Conservation (phyloP, 2,329 filamentous ascomycete species). For the Cytospora mali region DNA sequence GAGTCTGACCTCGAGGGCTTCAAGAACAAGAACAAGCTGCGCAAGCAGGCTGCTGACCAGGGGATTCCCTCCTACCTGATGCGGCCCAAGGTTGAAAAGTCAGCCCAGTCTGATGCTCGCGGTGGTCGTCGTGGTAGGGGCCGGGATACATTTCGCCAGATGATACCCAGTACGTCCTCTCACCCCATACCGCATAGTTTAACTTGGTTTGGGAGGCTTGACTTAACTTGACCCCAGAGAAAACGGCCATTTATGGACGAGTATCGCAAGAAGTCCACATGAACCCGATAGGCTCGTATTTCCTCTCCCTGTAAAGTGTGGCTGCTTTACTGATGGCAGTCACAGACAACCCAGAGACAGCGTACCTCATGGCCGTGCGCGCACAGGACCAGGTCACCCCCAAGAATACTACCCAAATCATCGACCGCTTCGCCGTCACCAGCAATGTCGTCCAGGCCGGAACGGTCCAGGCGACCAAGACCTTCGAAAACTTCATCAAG, state of each 20-base stretch:
- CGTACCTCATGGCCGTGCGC: slow-evolving; percentile 43
- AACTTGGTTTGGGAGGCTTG: slow-evolving; percentile 24
- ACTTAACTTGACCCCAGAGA: slow-evolving; percentile 22
- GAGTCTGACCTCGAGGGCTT: slow-evolving; percentile 90
- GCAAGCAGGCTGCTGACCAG: slow-evolving; percentile 58
- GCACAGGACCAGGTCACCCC: slow-evolving; percentile 51
- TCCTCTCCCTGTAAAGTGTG: background rate
- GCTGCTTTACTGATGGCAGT: background rate
- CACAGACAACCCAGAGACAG: slow-evolving; percentile 44
- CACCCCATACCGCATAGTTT: slow-evolving; percentile 29
- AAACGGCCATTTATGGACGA: slow-evolving; percentile 32
- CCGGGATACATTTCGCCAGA: slow-evolving; percentile 65
- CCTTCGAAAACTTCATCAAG: slow-evolving; percentile 61
- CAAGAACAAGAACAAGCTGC: slow-evolving; percentile 58
- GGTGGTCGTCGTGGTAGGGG: slow-evolving; percentile 31
- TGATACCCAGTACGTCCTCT: slow-evolving; percentile 69
- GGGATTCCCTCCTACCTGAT: slow-evolving; percentile 62
- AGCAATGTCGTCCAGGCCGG: slow-evolving; percentile 63
- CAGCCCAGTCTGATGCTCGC: slow-evolving; percentile 40
- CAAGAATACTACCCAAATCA: slow-evolving; percentile 53
- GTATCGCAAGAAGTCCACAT: slow-evolving; percentile 43
- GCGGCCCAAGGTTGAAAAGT: slow-evolving; percentile 49
- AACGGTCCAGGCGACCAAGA: slow-evolving; percentile 47
- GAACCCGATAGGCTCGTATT: slow-evolving; percentile 28
- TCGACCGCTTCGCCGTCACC: slow-evolving; percentile 53